Base-by-base conservation (phyloP, 2,329 filamentous ascomycete genomes). In the Neoscytalidium dimidiatum region DNA sequence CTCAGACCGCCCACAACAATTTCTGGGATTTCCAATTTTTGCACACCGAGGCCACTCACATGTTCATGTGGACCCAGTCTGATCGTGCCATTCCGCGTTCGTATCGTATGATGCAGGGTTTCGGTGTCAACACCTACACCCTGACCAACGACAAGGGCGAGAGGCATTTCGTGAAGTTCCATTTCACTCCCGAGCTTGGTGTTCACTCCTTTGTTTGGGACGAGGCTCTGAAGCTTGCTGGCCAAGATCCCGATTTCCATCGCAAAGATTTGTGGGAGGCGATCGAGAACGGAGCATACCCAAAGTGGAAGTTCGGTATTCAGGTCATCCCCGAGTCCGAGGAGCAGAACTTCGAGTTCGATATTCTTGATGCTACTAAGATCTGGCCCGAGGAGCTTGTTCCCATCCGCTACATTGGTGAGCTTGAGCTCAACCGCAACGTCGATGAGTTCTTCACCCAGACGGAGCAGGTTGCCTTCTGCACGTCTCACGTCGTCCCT, bases 31-130 rank as follows among this genome's bases (percentile, higher is more conserved):
- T 92, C 69, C 81, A 85, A 44, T 88, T 81, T 68, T 76, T 89
- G 67, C 88, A 92, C 70, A 80, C 86, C 0, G 90, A 94, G 74
- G 85, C 89, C 0, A 92, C 90, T 0, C 90, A 93, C 74, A 92
- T 92, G 89, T 90, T 86, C 69, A 87, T 91, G 82, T 94, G 91
- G 90, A 81, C 87, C 31, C 91, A 92, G 88, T 90, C 86, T 8
- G 91, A 93, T 73, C 84, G 90, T 29, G 83, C 83, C 0, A 92
- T 92, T 64, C 91, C 91, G 1, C 85, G 90, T 2, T 92, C 89
- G 0, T 93, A 84, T 77, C 87, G 91, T 26, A 93, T 93, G 90
- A 93, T 94, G 89, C 90, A 94, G 69, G 91, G 91, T 0, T 94
- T 94, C 65, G 91, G 91, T 62, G 91, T 94, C 69, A 93, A 94